These are phyloP conservation scores for Mollisiaceae sp. DNA, from an alignment of 2,329 filamentous ascomycete species.

Conservation along the genomic window DNA sequence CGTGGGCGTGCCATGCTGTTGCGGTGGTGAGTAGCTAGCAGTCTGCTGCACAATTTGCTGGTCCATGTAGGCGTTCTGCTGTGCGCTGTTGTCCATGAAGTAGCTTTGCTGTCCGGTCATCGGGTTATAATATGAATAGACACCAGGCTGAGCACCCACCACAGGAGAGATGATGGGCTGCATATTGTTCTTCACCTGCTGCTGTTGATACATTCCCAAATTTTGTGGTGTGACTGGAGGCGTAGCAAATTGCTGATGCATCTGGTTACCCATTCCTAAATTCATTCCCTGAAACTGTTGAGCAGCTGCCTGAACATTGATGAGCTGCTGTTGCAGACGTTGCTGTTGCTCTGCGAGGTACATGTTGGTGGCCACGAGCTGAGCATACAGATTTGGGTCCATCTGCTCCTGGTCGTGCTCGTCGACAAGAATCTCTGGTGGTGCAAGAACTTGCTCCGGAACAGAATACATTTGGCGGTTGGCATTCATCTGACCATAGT, in stretches of 20 bases:
- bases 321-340: slow-evolving; percentile 89
- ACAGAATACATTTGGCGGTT: slow-evolving; percentile 66
- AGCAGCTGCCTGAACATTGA: slow-evolving; percentile 80
- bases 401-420: slow-evolving; percentile 73
- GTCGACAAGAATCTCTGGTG: slow-evolving; percentile 78
- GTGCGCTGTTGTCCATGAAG: slow-evolving; percentile 57
- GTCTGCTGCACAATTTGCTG: slow-evolving; percentile 46
- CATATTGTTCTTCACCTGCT: slow-evolving; percentile 43
- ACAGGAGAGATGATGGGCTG: slow-evolving; percentile 53
- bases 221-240: slow-evolving; percentile 57
- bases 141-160: slow-evolving; percentile 71
- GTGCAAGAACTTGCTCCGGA: slow-evolving; percentile 87
- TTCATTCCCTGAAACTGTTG: slow-evolving; percentile 83
- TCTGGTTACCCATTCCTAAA: slow-evolving; percentile 55
- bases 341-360: slow-evolving; percentile 95
- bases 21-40: slow-evolving; percentile 53
- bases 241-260: slow-evolving; percentile 55
- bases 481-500: slow-evolving; percentile 50
- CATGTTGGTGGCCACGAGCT: slow-evolving; percentile 88
- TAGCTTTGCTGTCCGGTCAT: slow-evolving; percentile 84
- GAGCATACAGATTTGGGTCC: slow-evolving; percentile 85
- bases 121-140: slow-evolving; percentile 85
- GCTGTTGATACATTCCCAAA: slow-evolving; percentile 57
- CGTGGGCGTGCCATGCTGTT: slow-evolving; percentile 66
- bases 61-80: slow-evolving; percentile 48